Conservation (phyloP, 805 yeast genomes). For the Starmerella roubikii region DNA sequence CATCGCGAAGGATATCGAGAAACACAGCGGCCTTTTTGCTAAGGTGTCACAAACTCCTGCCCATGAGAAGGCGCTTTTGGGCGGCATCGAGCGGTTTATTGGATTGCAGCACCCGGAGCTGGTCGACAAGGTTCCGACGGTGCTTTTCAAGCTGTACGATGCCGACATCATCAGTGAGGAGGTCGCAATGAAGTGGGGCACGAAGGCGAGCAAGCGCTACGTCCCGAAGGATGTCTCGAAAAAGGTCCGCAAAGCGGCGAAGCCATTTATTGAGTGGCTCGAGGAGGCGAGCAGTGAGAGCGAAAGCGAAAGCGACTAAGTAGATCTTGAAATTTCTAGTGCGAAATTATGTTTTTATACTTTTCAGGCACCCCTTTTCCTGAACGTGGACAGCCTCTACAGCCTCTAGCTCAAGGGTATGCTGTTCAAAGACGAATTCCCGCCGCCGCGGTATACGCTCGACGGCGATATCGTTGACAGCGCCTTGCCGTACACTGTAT, state of each 20-base stretch:
- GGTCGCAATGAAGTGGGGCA: conserved; percentile 68
- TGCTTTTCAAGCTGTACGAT: conserved; percentile 69
- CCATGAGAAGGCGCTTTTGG: conserved; percentile 78
- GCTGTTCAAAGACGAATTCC: conserved; percentile 29
- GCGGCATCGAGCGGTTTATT: conserved; percentile 88
- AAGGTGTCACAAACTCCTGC: conserved; percentile 48
- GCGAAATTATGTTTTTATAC: too few relatives aligned
- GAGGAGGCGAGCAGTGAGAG: conserved; percentile 76
- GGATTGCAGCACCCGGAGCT: conserved; percentile 69
- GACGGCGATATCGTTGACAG: conserved; percentile 31
- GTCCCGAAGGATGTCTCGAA: conserved; percentile 85
- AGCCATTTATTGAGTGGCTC: conserved; percentile 90
- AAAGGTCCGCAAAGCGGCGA: conserved; percentile 91
- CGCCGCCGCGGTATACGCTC: conserved; percentile 39
- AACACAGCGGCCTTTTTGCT: conserved; percentile 69
- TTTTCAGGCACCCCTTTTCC: too few relatives aligned
- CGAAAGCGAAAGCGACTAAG: conserved; percentile 22
- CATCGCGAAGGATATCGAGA: conserved; percentile 55
- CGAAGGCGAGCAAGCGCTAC: conserved; percentile 81
- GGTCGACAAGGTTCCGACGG: conserved; percentile 62
- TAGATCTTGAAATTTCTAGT: too few relatives aligned
- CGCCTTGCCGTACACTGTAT: conserved; percentile 1
- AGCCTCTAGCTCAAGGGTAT: too few relatives aligned
- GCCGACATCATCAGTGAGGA: conserved; percentile 77
- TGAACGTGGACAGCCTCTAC: too few relatives aligned